phyloP scores from a whole-genome alignment of 805 yeast genomes.

The Metschnikowia colocasiae region DNA sequence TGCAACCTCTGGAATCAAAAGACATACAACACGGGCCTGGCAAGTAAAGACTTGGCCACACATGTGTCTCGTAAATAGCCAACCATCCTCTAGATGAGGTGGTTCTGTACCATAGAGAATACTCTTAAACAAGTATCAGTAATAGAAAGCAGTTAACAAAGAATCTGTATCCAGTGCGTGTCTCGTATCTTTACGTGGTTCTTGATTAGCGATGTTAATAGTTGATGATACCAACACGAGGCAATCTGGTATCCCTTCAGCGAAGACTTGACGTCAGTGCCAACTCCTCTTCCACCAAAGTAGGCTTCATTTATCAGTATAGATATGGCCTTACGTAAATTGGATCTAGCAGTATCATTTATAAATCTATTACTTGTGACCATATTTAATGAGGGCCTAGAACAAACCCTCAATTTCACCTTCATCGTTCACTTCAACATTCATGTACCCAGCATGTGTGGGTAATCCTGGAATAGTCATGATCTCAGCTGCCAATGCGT shows the following conservation, averaged over 20 bases:
- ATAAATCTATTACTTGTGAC: neutral
- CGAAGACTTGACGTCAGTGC: too few species aligned
- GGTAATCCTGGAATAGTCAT: slow-evolving; percentile 97
- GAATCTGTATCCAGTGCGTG: too few species aligned
- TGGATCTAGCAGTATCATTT: neutral
- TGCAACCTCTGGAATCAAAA: slow-evolving; percentile 3
- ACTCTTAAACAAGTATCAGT: neutral
- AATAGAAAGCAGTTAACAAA: neutral
- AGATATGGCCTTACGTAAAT: too few species aligned
- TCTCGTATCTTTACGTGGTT: too few species aligned
- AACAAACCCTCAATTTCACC: slow-evolving; percentile 95
- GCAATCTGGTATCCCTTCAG: too few species aligned
- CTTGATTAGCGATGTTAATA: too few species aligned
- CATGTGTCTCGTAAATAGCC: slow-evolving; percentile 7
- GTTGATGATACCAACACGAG: too few species aligned
- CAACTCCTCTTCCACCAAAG: too few species aligned
- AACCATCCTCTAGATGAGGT: slow-evolving; percentile 18
- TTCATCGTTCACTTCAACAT: slow-evolving; percentile 84
- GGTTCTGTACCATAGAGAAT: slow-evolving; percentile 16
- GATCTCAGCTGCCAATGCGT: slow-evolving; percentile 94
- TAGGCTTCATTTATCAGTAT: too few species aligned
- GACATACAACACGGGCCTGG: slow-evolving; percentile 2
- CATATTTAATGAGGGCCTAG: slow-evolving; percentile 25
- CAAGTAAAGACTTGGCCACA: slow-evolving; percentile 7
- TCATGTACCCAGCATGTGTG: slow-evolving; percentile 94